A percentile compares a stretch with the other conserved stretches of the same genome.
phyloP scores from a whole-genome alignment of 768 basidiomycete genomes.

The Cyclocybe cylindracea region DNA sequence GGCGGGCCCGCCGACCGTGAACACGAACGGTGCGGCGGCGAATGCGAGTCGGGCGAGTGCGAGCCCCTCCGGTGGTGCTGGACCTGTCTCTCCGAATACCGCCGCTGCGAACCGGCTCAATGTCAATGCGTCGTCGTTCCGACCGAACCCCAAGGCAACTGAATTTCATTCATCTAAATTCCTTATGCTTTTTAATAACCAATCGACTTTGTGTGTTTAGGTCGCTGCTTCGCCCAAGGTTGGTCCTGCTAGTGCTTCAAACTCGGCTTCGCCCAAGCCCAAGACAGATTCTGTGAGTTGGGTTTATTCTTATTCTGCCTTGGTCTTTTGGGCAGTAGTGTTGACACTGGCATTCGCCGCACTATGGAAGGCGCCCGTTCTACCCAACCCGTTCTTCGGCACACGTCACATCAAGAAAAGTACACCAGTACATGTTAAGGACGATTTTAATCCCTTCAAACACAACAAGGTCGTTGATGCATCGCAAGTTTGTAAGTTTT shows the following conservation, averaged over 20 bases:
- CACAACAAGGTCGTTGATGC: slow-evolving; percentile 80
- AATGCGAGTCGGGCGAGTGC: not conserved
- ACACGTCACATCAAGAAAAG: slow-evolving; percentile 75
- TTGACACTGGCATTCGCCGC: not conserved
- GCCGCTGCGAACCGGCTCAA: slow-evolving; percentile 67
- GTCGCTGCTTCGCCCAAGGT: slow-evolving; percentile 48
- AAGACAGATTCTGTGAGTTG: slow-evolving; percentile 56
- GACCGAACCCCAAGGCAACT: slow-evolving; percentile 80
- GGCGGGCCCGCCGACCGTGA: slow-evolving; percentile 22
- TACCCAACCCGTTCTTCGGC: slow-evolving; percentile 91
- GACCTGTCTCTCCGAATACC: slow-evolving; percentile 51
- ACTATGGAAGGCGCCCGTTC: slow-evolving; percentile 38
- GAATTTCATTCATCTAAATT: slow-evolving; percentile 67
- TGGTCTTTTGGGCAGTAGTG: not conserved
- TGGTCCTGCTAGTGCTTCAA: slow-evolving; percentile 32
- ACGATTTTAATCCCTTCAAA: slow-evolving; percentile 98
- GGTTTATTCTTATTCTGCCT: not conserved
- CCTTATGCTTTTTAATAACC: slow-evolving; percentile 23
- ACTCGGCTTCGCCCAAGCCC: slow-evolving; percentile 56
- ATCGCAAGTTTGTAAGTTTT: slow-evolving; percentile 67
- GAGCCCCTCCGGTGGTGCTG: slow-evolving; percentile 19
- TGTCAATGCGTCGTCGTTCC: slow-evolving; percentile 89
- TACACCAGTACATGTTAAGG: slow-evolving; percentile 80
- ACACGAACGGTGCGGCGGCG: slow-evolving; percentile 12
- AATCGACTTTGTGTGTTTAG: slow-evolving; percentile 29